A percentile compares a stretch with the other conserved stretches of the same genome.
phyloP scores from a whole-genome alignment of 2,329 filamentous ascomycete species.

The Sordariomycetes sp. region DNA sequence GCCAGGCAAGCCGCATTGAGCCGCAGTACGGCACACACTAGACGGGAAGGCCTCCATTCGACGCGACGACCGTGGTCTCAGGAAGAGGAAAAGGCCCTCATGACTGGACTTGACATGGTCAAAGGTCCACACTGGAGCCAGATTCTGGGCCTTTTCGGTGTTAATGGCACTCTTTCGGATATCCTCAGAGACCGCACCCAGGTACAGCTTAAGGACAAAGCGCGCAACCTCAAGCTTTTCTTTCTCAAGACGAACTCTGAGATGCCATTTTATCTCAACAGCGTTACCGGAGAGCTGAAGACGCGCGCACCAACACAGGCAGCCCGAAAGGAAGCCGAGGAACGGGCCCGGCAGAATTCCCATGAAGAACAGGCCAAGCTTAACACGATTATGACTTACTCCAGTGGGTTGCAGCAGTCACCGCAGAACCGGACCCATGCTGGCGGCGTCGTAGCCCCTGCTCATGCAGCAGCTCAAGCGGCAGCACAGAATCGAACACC shows the following conservation, averaged over 20 bases:
- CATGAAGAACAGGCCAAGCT: conserved; percentile 46
- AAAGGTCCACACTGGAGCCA: conserved; percentile 92
- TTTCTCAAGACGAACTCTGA: conserved; percentile 88
- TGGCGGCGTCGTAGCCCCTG: conserved; percentile 21
- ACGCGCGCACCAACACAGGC: conserved; percentile 70
- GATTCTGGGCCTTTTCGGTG: conserved; percentile 76
- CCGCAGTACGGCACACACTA: conserved; percentile 44
- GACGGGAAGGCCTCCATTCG: conserved; percentile 48
- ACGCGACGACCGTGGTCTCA: conserved; percentile 76
- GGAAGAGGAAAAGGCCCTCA: conserved; percentile 82
- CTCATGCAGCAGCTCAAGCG: conserved; percentile 19
- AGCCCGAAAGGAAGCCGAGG: conserved; percentile 59
- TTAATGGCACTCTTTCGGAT: conserved; percentile 69
- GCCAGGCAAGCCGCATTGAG: conserved; percentile 50
- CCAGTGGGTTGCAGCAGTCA: conserved; percentile 36
- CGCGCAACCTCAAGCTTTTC: conserved; percentile 80
- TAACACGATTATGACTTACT: conserved; percentile 50
- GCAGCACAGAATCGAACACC: conserved; percentile 9
- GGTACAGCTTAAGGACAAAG: conserved; percentile 89
- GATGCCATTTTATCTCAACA: conserved; percentile 79
- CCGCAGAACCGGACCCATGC: conserved; percentile 16
- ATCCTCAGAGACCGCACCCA: conserved; percentile 83
- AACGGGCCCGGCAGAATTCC: conserved; percentile 47
- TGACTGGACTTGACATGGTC: conserved; percentile 80
- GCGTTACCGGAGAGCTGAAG: conserved; percentile 83